Evolutionary conservation across 164 flowering plant species (phyloP).

Genomic region (Euptelea pleiosperma): DNA sequence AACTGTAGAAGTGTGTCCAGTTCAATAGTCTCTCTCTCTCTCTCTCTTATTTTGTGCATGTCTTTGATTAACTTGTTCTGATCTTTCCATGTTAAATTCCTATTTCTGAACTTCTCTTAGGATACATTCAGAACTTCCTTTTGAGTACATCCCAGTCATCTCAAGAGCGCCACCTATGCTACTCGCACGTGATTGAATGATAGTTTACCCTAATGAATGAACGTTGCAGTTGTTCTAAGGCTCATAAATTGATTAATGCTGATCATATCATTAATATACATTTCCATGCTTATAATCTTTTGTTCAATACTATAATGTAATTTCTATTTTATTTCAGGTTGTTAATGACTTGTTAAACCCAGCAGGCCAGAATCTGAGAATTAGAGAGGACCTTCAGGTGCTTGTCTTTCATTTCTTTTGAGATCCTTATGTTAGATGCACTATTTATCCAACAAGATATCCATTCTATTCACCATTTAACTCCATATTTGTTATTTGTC

Average conservation of each 20-base stretch:
- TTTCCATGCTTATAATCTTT: neutral
- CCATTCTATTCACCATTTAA: neutral
- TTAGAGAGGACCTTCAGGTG: conserved; percentile 96
- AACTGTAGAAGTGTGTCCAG: too few relatives aligned
- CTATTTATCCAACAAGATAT: neutral
- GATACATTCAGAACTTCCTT: too few relatives aligned
- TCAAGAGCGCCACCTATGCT: neutral
- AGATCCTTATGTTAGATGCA: conserved; percentile 20
- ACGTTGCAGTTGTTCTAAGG: neutral
- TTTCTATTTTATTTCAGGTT: conserved; percentile 58
- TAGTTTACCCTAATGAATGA: neutral
- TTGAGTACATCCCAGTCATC: too few relatives aligned
- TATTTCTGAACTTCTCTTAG: too few relatives aligned
- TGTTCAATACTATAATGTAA: too few relatives aligned
- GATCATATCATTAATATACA: neutral
- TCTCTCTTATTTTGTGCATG: too few relatives aligned
- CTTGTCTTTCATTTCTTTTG: conserved; percentile 17
- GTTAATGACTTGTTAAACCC: conserved; percentile 97
- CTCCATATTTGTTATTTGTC: neutral
- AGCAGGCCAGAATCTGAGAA: conserved; percentile 89
- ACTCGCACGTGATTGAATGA: neutral
- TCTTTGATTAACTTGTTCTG: too few relatives aligned
- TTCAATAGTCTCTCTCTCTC: too few relatives aligned
- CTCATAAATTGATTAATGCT: neutral
- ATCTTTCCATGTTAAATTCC: too few relatives aligned